Conservation (phyloP, 148 eudicot species). For the Camellia lanceoleosa region DNA sequence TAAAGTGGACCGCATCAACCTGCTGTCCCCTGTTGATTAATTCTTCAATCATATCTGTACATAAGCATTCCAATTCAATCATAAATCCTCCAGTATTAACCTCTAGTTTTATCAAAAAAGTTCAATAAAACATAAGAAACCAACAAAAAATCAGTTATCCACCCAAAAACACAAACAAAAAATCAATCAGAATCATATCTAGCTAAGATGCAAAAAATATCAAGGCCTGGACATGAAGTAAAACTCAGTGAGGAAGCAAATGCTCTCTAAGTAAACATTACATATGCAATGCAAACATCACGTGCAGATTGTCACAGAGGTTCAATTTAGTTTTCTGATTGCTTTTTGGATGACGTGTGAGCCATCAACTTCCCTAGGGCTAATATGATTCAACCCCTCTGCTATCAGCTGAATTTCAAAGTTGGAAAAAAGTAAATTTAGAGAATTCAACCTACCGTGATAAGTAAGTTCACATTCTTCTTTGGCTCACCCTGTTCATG, state of each 20-base stretch:
- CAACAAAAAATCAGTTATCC: neutral
- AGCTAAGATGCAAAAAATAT: neutral
- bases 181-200: neutral
- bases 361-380: neutral
- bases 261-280: neutral
- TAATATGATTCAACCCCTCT: neutral
- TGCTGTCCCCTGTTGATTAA: conserved; percentile 88
- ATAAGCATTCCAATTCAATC: neutral
- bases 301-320: neutral
- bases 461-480: neutral
- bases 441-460: neutral
- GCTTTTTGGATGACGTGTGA: neutral
- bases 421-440: neutral
- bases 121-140: neutral
- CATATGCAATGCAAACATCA: neutral
- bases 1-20: conserved; percentile 95
- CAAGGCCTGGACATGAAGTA: neutral
- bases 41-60: conserved; percentile 87
- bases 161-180: neutral
- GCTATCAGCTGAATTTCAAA: neutral
- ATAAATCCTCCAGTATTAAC: neutral
- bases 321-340: neutral
- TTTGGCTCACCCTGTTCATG: neutral
- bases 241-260: neutral
- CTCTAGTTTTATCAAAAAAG: neutral